A percentile compares a stretch with the other conserved stretches of the same genome.
Evolutionary conservation across 352 stramenopile species (phyloP).

Genomic region (Phytophthora pini): DNA sequence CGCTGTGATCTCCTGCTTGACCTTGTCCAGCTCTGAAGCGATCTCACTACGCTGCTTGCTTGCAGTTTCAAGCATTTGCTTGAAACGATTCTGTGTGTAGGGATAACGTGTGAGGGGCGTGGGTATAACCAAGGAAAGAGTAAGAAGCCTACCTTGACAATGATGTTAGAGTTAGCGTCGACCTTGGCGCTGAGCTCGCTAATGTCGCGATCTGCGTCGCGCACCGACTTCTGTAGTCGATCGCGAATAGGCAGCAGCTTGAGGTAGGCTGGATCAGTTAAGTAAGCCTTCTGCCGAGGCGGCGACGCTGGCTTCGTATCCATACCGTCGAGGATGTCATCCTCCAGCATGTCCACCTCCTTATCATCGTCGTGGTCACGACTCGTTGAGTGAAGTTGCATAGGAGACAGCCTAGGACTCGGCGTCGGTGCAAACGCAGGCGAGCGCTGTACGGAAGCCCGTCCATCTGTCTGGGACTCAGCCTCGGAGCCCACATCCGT

Average conservation of each 20-base stretch:
- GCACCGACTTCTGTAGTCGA: constrained; percentile 70
- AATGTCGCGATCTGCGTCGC: constrained; percentile 71
- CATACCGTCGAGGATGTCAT: constrained; percentile 79
- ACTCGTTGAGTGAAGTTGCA: constrained; percentile 27
- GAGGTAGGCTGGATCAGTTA: constrained; percentile 71
- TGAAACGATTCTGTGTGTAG: constrained; percentile 72
- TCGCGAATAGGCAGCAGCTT: constrained; percentile 69
- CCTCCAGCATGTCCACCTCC: constrained; percentile 79
- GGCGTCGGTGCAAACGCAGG: constrained; percentile 61
- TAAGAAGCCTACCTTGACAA: constrained; percentile 69
- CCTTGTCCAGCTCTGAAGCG: constrained; percentile 60
- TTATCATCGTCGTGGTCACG: constrained; percentile 65
- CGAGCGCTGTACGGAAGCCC: constrained; percentile 71
- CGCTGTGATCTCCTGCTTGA: constrained; percentile 49
- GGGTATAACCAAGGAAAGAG: background rate
- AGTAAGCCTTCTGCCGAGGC: constrained; percentile 46
- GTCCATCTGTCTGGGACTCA: constrained; percentile 62
- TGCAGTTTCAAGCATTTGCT: constrained; percentile 80
- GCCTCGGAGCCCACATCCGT: constrained; percentile 74
- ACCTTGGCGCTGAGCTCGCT: constrained; percentile 72
- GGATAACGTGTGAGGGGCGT: constrained; percentile 4
- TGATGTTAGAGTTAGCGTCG: constrained; percentile 78
- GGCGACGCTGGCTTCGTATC: constrained; percentile 60
- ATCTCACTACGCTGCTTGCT: constrained; percentile 61
- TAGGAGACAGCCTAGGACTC: constrained; percentile 58